Evolutionary conservation across 352 stramenopile species (phyloP).

Genomic region (Pythium folliculosum): DNA sequence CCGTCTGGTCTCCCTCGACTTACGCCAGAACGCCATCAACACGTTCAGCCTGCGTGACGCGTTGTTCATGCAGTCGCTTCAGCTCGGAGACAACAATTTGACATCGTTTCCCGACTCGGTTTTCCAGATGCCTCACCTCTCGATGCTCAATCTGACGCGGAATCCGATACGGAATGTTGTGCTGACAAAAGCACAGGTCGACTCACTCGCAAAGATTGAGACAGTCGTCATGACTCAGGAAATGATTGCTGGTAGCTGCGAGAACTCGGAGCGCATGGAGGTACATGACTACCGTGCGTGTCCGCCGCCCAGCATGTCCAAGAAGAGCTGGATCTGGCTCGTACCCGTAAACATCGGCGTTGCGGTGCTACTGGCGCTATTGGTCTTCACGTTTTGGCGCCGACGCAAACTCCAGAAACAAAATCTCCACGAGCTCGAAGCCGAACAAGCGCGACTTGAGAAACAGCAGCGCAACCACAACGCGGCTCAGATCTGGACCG

Average conservation of each 20-base stretch:
- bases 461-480: neutral
- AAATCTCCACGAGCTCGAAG: neutral
- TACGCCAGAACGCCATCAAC: conserved; percentile 12
- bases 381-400: neutral
- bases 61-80: neutral
- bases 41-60: conserved; percentile 2
- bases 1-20: neutral
- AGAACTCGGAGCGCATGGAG: neutral
- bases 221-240: conserved; percentile 9
- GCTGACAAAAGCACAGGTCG: neutral
- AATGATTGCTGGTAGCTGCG: conserved; percentile 17
- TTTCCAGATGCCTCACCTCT: neutral
- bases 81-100: conserved; percentile 17
- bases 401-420: conserved; percentile 8
- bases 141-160: conserved; percentile 13
- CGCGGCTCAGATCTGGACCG: conserved; percentile 8
- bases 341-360: conserved; percentile 13
- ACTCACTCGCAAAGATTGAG: neutral
- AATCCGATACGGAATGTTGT: conserved; percentile 21
- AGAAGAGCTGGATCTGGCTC: conserved; percentile 1
- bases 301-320: neutral
- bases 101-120: neutral
- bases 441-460: neutral
- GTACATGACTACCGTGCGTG: neutral
- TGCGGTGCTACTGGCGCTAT: neutral